Evolutionary conservation across 192 early-diverging fungal genomes (phyloP), one percentile per base, ranked within the genome.

Genomic region (Dissophora ornata): DNA sequence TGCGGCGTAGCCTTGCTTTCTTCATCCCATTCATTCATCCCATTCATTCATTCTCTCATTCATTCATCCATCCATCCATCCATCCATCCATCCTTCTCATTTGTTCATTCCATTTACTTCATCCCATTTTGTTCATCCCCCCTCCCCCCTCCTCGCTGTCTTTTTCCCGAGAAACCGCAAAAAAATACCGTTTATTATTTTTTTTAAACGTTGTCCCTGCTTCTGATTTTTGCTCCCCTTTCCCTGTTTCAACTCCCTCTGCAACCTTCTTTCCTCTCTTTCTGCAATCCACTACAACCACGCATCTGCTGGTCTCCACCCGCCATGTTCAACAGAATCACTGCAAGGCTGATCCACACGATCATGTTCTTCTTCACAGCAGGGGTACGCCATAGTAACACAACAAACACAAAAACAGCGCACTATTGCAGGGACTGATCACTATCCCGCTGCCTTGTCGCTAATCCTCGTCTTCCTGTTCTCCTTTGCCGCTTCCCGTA

Each of bases 281-380:
- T 25, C 21, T 12, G 29, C 34, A 50, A n/a, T n/a, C n/a, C n/a
- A n/a, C n/a, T n/a, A n/a, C n/a, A n/a, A n/a, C n/a, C n/a, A n/a
- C n/a, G n/a, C n/a, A n/a, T n/a, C n/a, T n/a, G n/a, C n/a, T n/a
- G n/a, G n/a, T n/a, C n/a, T n/a, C 29, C 44, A 29, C 32, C 9
- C 67, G 21, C 26, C 21, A 69, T 69, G 57, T 53, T 59, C 57
- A 59, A 19, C 61, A 63, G 62, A 38, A 59, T 65, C 30, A 26
- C 46, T 19, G 57, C 57, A 38, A 64, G 33, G 26, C 18, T 58
- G 45, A 59, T 74, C 30, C 70, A 74, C 33, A 9, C 46, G 40
- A 15, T 59, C 57, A 47, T 65, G 46, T 74, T 74, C 57, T 58
- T 65, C 56, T 21, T 74, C 26, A 28, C 41, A 24, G 62, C 70